Percentiles rank a stretch among this genome's conserved stretches.
Conservation (phyloP, 2,329 filamentous ascomycete species). For the Colletotrichum tropicale region DNA sequence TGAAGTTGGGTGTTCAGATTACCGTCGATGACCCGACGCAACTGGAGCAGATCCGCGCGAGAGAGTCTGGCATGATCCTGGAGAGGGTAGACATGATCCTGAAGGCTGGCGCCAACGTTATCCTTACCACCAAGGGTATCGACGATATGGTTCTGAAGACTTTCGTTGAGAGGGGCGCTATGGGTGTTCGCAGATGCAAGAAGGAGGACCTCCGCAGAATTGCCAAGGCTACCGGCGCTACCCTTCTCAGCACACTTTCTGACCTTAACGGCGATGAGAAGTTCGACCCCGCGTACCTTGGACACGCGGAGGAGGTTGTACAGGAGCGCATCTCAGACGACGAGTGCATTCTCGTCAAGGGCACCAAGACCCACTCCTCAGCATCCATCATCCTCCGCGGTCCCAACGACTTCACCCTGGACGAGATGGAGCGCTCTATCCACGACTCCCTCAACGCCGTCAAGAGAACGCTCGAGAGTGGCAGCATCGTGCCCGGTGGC, state of each 20-base stretch:
- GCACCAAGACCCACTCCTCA: slow-evolving; percentile 91
- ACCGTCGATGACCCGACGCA: slow-evolving; percentile 97
- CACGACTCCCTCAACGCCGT: slow-evolving; percentile 97
- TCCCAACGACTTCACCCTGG: slow-evolving; percentile 93
- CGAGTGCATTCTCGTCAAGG: slow-evolving; percentile 96
- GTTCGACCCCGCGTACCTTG: slow-evolving; percentile 89
- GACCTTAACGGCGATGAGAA: slow-evolving; percentile 97
- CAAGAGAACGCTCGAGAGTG: slow-evolving; percentile 95
- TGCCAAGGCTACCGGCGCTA: slow-evolving; percentile 93
- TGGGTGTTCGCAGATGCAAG: slow-evolving; percentile 96
- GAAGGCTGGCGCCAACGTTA: slow-evolving; percentile 94
- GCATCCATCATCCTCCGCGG: slow-evolving; percentile 96
- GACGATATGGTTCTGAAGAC: slow-evolving; percentile 94
- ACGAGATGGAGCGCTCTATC: slow-evolving; percentile 99
- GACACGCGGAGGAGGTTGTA: slow-evolving; percentile 92
- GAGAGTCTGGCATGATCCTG: slow-evolving; percentile 90
- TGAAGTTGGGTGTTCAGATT: slow-evolving; percentile 99
- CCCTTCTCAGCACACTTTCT: slow-evolving; percentile 88
- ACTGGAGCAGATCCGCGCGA: slow-evolving; percentile 93
- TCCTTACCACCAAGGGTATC: slow-evolving; percentile 97
- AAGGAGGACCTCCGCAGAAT: slow-evolving; percentile 97
- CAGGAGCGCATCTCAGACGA: slow-evolving; percentile 99
- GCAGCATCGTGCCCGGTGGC: slow-evolving; percentile 94
- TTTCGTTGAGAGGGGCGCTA: slow-evolving; percentile 92
- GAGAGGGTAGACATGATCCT: slow-evolving; percentile 97